Percentiles rank a stretch among this genome's conserved stretches.
These are phyloP conservation scores for Phaseolus lunatus DNA, from an alignment of 306 rosid genomes.

Conservation along the genomic window DNA sequence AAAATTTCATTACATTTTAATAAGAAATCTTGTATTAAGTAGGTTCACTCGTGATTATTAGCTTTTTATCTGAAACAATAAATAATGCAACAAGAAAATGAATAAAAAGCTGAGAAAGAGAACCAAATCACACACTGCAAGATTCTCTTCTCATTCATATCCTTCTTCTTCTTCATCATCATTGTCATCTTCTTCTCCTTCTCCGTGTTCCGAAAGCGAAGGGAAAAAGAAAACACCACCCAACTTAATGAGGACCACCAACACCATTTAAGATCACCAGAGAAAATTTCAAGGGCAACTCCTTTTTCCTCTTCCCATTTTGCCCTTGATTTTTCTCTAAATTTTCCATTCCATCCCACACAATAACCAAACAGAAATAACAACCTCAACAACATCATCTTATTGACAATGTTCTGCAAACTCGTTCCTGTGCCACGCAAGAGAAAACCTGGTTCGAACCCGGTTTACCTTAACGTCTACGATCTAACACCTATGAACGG, in stretches of 20 bases:
- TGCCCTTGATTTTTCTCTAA: constrained; percentile 43
- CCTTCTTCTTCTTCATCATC: constrained; percentile 28
- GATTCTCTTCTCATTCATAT: constrained; percentile 42
- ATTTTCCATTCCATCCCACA: background rate
- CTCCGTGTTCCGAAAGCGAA: constrained; percentile 36
- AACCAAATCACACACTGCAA: constrained; percentile 24
- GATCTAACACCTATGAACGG: constrained; percentile 95
- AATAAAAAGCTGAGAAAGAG: constrained; percentile 5
- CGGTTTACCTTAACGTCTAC: constrained; percentile 88
- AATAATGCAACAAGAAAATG: background rate
- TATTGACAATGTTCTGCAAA: constrained; percentile 60
- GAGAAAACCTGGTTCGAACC: constrained; percentile 75
- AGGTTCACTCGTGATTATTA: background rate
- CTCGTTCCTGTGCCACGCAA: constrained; percentile 56
- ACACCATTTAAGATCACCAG: background rate
- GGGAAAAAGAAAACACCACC: background rate
- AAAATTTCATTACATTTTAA: too few species aligned
- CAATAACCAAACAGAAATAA: background rate
- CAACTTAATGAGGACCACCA: background rate
- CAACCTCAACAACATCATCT: background rate
- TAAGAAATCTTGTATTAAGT: too few species aligned
- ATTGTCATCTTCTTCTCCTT: constrained; percentile 33
- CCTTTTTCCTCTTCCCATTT: constrained; percentile 4
- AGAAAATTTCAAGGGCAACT: constrained; percentile 42
- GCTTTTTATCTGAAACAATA: background rate